Evolutionary conservation across 2,329 filamentous ascomycete species (phyloP).

Genomic region (Aquanectria penicillioides): DNA sequence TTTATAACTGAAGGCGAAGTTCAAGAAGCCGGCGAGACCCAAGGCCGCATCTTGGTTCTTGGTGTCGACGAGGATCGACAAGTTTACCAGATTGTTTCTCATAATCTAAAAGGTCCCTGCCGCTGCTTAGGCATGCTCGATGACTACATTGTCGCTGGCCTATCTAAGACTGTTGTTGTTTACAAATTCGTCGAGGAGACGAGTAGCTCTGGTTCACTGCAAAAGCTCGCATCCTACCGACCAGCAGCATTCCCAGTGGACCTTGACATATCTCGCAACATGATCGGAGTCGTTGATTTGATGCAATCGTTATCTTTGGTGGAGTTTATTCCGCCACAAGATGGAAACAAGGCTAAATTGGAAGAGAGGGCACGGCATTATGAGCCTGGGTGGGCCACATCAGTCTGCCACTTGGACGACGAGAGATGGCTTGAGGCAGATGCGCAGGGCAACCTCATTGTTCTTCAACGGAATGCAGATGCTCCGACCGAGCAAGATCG

Average conservation of each 20-base stretch:
- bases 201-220: conserved; percentile 65
- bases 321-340: conserved; percentile 70
- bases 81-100: conserved; percentile 76
- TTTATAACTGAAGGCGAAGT: conserved; percentile 72
- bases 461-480: conserved; percentile 77
- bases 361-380: conserved; percentile 83
- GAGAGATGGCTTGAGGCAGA: conserved; percentile 86
- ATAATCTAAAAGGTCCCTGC: conserved; percentile 81
- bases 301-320: conserved; percentile 92
- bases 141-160: conserved; percentile 82
- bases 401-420: conserved; percentile 75
- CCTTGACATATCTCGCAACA: conserved; percentile 76
- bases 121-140: conserved; percentile 79
- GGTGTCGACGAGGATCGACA: conserved; percentile 81
- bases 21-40: conserved; percentile 55
- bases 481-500: conserved; percentile 81
- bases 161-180: conserved; percentile 85
- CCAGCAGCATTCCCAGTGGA: conserved; percentile 87
- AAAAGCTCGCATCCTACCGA: conserved; percentile 79
- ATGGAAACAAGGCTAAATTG: conserved; percentile 70
- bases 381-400: conserved; percentile 83
- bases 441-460: conserved; percentile 85
- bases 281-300: conserved; percentile 87
- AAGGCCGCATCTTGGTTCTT: conserved; percentile 84
- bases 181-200: conserved; percentile 67